phyloP scores from a whole-genome alignment of 768 basidiomycete species.

The Rubroboletus satanas region DNA sequence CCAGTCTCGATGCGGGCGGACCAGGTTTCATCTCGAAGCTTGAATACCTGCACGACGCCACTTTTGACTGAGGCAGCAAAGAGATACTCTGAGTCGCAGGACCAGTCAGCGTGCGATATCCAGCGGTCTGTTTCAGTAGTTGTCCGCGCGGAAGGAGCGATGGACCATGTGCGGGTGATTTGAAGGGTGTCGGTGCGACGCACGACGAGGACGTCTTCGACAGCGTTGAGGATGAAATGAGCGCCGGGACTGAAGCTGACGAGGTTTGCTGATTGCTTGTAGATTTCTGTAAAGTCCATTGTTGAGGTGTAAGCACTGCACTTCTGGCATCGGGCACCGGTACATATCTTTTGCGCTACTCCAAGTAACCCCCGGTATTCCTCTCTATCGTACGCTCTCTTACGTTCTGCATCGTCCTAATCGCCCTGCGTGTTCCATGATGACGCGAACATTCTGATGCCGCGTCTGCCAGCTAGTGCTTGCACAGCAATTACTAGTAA shows the following conservation, averaged over 20 bases:
- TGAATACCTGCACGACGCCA: constrained; percentile 72
- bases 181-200: constrained; percentile 82
- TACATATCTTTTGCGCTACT: no score
- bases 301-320: background rate
- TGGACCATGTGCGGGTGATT: constrained; percentile 75
- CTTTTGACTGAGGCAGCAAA: constrained; percentile 73
- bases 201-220: constrained; percentile 76
- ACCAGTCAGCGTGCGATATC: constrained; percentile 82
- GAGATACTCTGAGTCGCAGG: constrained; percentile 83
- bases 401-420: background rate
- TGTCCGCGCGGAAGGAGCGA: constrained; percentile 52
- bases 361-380: no score
- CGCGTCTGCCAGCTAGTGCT: background rate
- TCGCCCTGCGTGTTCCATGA: background rate
- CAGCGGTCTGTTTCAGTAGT: constrained; percentile 32
- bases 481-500: no score
- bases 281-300: constrained; percentile 88
- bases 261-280: constrained; percentile 66
- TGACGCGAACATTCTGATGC: background rate
- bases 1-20: constrained; percentile 74
- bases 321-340: no score
- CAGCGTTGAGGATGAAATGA: constrained; percentile 79
- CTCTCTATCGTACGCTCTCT: background rate
- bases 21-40: constrained; percentile 77
- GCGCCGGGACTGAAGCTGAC: constrained; percentile 84